A percentile compares a stretch with the other conserved stretches of the same genome.
These are phyloP conservation scores for Penicillium freii DNA, from an alignment of 2,329 filamentous ascomycete genomes.

Conservation along the genomic window DNA sequence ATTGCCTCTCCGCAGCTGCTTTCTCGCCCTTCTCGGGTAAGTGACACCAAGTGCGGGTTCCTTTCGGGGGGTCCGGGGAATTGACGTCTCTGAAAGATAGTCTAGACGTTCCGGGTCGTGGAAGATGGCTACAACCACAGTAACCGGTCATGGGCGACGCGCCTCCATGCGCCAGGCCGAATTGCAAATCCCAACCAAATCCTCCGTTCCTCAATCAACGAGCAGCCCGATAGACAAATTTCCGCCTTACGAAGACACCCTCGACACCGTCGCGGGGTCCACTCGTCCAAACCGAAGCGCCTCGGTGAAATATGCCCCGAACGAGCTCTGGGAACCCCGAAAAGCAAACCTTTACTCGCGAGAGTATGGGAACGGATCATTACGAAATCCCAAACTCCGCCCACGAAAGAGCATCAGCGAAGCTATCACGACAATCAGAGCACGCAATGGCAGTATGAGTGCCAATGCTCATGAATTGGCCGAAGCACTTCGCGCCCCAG, in stretches of 20 bases:
- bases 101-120: background rate
- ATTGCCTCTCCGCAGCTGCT: background rate
- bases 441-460: conserved; percentile 78
- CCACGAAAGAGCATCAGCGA: conserved; percentile 86
- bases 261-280: conserved; percentile 29
- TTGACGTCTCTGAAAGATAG: conserved; percentile 2
- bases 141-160: conserved; percentile 41
- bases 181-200: conserved; percentile 31
- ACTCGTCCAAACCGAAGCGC: conserved; percentile 25
- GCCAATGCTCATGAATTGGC: conserved; percentile 93
- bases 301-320: conserved; percentile 34
- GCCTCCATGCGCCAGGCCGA: conserved; percentile 40
- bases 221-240: conserved; percentile 44
- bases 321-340: conserved; percentile 62
- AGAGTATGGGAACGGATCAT: conserved; percentile 39
- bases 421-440: conserved; percentile 79
- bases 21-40: conserved; percentile 4
- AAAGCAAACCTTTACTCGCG: conserved; percentile 52
- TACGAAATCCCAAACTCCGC: conserved; percentile 53
- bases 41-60: background rate
- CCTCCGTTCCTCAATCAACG: conserved; percentile 31
- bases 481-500: conserved; percentile 81
- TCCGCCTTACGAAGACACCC: conserved; percentile 41
- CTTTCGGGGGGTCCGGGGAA: background rate
- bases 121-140: conserved; percentile 43